Base-by-base conservation (phyloP, 2,329 filamentous ascomycete species). In the Fusarium hostae region DNA sequence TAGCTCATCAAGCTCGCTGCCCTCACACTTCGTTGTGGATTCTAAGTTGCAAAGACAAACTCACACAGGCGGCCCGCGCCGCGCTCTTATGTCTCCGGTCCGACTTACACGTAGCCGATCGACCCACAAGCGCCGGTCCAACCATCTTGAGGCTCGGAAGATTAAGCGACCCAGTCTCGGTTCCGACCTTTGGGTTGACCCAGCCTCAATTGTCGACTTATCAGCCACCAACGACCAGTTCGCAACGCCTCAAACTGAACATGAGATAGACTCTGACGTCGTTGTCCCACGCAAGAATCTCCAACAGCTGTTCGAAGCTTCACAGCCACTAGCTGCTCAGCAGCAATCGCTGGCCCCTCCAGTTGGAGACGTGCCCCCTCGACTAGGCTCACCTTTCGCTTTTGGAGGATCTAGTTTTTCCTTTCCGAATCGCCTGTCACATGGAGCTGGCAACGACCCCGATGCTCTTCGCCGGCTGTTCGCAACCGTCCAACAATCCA, bases 381-480 rank as follows among this genome's bases (percentile, higher is more conserved):
- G 88, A 10, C 83, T 91, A 7, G 87, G 89, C 34, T 91, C 89
- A 9, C 89, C 89, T 0, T 91, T 91, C 69, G 81, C 84, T 11
- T 83, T 82, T 37, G 77, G 82, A 13, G 82, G 79, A 60, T 82
- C 85, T 16, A 89, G 86, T 78, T 85, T 88, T 74, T 90, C 89
- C 48, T 89, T 90, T 68, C 89, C 89, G n/a, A 88, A 87, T 63
- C 85, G 89, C 43, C 78, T 86, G 34, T 85, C 84, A 35, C 84
- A 86, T 70, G 82, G 84, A 5, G 79, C 81, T 16, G 82, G 81
- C 43, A 80, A 88, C 37, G 84, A 86, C 51, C 73, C 84, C 54
- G 81, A 82, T 24, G 78, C 82, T 57, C 79, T 85, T 62, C 82
- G 84, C 8, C 83, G 85, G 32, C 87, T 87, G 4, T 90, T 88